Evolutionary conservation across 257 asterid species (phyloP).

Genomic region (Haberlea rhodopensis): DNA sequence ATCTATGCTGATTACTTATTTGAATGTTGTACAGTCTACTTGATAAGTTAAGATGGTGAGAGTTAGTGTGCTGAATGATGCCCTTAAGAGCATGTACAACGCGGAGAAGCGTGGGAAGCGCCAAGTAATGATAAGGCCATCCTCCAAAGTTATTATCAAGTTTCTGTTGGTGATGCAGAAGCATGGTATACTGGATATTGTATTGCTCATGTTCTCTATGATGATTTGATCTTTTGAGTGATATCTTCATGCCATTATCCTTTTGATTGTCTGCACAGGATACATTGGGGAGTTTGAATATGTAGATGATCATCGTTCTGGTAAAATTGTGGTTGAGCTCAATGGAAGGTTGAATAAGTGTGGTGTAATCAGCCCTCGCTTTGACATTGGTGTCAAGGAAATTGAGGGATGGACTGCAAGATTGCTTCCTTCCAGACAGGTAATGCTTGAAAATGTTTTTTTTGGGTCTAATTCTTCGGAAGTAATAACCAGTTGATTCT

Average conservation of each 20-base stretch:
- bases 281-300: conserved; percentile 26
- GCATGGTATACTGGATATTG: conserved; percentile 7
- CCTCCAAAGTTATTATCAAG: conserved; percentile 23
- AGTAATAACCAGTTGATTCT: not conserved
- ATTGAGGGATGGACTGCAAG: conserved; percentile 22
- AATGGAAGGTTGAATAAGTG: conserved; percentile 22
- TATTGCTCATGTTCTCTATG: not conserved
- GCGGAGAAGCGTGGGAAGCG: conserved; percentile 23
- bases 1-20: not conserved
- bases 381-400: conserved; percentile 16
- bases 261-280: conserved; percentile 7
- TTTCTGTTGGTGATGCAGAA: conserved; percentile 25
- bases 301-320: conserved; percentile 19
- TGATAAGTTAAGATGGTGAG: conserved; percentile 9
- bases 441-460: not conserved
- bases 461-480: not conserved
- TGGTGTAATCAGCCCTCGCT: conserved; percentile 17
- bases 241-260: not conserved
- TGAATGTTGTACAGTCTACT: not conserved
- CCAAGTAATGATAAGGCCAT: conserved; percentile 23
- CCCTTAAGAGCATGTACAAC: conserved; percentile 22
- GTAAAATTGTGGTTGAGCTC: conserved; percentile 20
- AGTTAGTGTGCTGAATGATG: conserved; percentile 23
- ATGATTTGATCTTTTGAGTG: not conserved
- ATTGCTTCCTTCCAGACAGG: conserved; percentile 20